Percentiles rank a stretch among this genome's conserved stretches.
phyloP scores from a whole-genome alignment of 164 flowering plant genomes.

The Berberis thunbergii region DNA sequence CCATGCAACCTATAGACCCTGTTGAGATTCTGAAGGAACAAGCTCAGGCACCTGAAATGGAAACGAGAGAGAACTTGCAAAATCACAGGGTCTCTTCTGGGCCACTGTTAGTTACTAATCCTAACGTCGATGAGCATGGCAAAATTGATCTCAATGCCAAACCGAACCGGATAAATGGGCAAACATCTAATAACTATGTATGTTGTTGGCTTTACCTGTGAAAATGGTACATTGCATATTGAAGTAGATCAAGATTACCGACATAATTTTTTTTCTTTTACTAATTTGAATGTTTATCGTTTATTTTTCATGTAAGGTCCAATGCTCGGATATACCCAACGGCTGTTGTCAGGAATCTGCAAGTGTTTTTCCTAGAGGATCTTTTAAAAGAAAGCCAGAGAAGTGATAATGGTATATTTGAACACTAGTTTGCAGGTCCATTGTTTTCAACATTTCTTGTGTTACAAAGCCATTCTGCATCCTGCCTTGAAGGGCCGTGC shows the following conservation, averaged over 20 bases:
- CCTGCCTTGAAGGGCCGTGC: too few relatives aligned
- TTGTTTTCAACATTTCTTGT: background rate
- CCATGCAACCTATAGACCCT: slow-evolving; percentile 28
- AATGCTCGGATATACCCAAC: slow-evolving; percentile 28
- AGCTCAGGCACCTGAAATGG: slow-evolving; percentile 22
- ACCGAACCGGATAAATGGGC: slow-evolving; percentile 50
- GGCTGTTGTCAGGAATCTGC: slow-evolving; percentile 37
- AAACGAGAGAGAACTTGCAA: slow-evolving; percentile 32
- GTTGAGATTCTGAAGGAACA: slow-evolving; percentile 34
- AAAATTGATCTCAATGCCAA: slow-evolving; percentile 72
- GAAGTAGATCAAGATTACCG: background rate
- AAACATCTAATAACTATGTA: slow-evolving; percentile 61
- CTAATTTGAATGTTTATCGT: background rate
- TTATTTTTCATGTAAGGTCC: slow-evolving; percentile 11
- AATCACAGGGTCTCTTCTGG: slow-evolving; percentile 34
- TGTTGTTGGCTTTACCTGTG: background rate
- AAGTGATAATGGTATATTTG: slow-evolving; percentile 10
- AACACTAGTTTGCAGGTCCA: background rate
- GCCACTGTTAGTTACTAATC: slow-evolving; percentile 21
- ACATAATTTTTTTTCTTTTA: background rate
- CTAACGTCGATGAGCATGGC: slow-evolving; percentile 19
- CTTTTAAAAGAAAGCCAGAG: slow-evolving; percentile 30
- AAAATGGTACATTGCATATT: background rate
- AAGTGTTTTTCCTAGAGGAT: slow-evolving; percentile 41
- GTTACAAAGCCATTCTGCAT: background rate